A percentile compares a stretch with the other conserved stretches of the same genome.
Evolutionary conservation across 2,329 filamentous ascomycete genomes (phyloP).

Genomic region (Xylariaceae sp.): DNA sequence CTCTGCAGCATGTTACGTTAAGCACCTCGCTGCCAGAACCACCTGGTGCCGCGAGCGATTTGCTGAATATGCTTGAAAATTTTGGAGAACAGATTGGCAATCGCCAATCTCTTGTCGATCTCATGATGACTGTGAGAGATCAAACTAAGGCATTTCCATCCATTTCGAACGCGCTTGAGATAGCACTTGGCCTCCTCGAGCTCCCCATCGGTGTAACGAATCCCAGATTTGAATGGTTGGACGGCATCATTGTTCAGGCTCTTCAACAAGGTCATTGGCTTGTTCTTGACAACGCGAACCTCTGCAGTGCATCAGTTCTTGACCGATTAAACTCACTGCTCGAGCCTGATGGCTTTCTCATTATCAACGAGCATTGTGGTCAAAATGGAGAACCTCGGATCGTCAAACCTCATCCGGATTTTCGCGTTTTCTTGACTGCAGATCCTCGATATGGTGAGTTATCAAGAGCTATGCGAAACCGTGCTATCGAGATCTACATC

Average conservation of each 20-base stretch:
- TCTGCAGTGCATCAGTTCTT: constrained; percentile 91
- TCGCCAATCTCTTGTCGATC: constrained; percentile 33
- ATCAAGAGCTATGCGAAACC: constrained; percentile 93
- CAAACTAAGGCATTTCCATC: constrained; percentile 40
- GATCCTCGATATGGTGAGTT: constrained; percentile 90
- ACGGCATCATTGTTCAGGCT: constrained; percentile 86
- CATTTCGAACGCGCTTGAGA: constrained; percentile 44
- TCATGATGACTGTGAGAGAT: constrained; percentile 35
- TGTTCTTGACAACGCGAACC: constrained; percentile 92
- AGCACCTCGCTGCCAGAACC: constrained; percentile 42
- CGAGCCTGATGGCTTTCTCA: constrained; percentile 81
- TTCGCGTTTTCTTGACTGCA: constrained; percentile 90
- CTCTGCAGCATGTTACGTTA: constrained; percentile 46
- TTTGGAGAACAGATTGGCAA: constrained; percentile 34
- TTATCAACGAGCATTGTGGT: constrained; percentile 89
- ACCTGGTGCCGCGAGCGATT: constrained; percentile 41
- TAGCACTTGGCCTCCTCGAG: constrained; percentile 46
- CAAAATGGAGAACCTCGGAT: constrained; percentile 75
- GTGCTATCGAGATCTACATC: constrained; percentile 85
- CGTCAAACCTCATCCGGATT: constrained; percentile 77
- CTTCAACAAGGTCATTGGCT: constrained; percentile 86
- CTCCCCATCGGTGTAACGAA: constrained; percentile 57
- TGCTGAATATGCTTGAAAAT: constrained; percentile 47
- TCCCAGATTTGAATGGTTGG: constrained; percentile 91
- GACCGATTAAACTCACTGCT: constrained; percentile 92